Conservation (phyloP, 257 asterid genomes). For the Nicotiana tomentosiformis region DNA sequence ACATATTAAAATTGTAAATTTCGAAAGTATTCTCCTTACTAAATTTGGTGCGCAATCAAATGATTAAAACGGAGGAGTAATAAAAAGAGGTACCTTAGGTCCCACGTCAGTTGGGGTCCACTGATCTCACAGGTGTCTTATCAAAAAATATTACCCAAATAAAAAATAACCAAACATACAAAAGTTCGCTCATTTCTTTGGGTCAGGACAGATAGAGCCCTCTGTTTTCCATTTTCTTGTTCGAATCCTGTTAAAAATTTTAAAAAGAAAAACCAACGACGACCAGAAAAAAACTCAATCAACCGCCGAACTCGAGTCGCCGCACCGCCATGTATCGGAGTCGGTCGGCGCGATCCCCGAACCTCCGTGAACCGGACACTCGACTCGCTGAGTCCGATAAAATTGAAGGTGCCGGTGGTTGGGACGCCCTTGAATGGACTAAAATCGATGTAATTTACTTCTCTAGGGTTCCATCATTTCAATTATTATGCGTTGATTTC, state of each 20-base stretch:
- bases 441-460: conserved; percentile 52
- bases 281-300: not conserved
- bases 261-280: not conserved
- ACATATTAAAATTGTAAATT: too few species aligned
- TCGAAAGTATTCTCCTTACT: too few species aligned
- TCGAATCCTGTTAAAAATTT: not conserved
- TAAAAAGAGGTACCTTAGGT: not conserved
- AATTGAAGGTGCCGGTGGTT: conserved; percentile 76
- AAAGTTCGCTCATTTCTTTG: not conserved
- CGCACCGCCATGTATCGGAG: conserved; percentile 39
- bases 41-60: too few species aligned
- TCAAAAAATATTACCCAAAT: conserved; percentile 14
- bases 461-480: not conserved
- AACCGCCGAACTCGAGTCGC: conserved; percentile 1
- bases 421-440: conserved; percentile 97
- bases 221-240: not conserved
- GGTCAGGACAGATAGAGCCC: not conserved
- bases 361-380: conserved; percentile 49
- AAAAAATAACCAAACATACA: conserved; percentile 1
- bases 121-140: conserved; percentile 28
- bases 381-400: conserved; percentile 61
- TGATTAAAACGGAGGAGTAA: too few species aligned
- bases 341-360: conserved; percentile 54
- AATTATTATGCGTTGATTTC: not conserved
- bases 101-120: conserved; percentile 31